Conservation (phyloP, 2,329 filamentous ascomycete genomes). For the Tolypocladium guangdongense region DNA sequence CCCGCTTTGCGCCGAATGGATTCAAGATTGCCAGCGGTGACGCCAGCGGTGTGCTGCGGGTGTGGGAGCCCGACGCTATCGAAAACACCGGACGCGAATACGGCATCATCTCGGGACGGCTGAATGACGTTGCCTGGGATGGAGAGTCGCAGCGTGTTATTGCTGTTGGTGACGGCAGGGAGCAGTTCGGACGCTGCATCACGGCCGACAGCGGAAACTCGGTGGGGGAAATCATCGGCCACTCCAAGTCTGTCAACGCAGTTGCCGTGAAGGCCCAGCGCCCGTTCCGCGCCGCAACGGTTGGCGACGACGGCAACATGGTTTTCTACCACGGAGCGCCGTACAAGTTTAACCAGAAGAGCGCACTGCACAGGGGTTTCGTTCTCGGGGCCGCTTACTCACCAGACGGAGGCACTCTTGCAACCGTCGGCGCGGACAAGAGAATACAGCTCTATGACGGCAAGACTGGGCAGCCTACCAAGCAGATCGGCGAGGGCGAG, state of each 20-base stretch:
- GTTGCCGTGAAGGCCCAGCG: slow-evolving; percentile 84
- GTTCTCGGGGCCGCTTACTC: slow-evolving; percentile 83
- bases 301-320: slow-evolving; percentile 77
- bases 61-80: slow-evolving; percentile 88
- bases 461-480: slow-evolving; percentile 78
- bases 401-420: slow-evolving; percentile 70
- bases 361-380: slow-evolving; percentile 75
- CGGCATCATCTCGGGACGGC: slow-evolving; percentile 82
- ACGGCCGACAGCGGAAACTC: slow-evolving; percentile 93
- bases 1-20: slow-evolving; percentile 85
- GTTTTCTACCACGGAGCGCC: slow-evolving; percentile 91
- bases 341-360: slow-evolving; percentile 90
- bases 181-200: slow-evolving; percentile 88
- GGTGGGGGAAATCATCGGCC: slow-evolving; percentile 86
- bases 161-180: slow-evolving; percentile 88
- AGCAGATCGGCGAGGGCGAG: slow-evolving; percentile 67
- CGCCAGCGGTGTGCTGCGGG: slow-evolving; percentile 68
- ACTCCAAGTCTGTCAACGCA: slow-evolving; percentile 82
- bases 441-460: slow-evolving; percentile 93
- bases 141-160: slow-evolving; percentile 94
- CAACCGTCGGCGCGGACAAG: slow-evolving; percentile 86
- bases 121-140: slow-evolving; percentile 97
- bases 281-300: slow-evolving; percentile 84
- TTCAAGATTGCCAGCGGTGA: slow-evolving; percentile 95
- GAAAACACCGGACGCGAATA: slow-evolving; percentile 86